Percentiles rank a stretch among this genome's conserved stretches.
Conservation (phyloP, 331 rosid genomes). For the Quercus phellos region DNA sequence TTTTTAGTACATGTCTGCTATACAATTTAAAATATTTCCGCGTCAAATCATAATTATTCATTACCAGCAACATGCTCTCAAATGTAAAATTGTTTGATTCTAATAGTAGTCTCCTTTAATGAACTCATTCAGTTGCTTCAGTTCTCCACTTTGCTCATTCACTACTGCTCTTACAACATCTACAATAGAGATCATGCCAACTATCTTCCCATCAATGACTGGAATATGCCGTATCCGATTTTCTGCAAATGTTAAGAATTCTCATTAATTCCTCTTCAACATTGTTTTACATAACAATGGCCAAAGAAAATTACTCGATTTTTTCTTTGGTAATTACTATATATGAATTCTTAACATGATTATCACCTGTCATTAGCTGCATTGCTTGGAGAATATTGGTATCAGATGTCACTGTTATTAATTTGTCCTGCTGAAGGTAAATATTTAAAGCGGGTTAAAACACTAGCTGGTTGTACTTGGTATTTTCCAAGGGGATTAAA, state of each 20-base stretch:
- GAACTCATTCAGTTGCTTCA: slow-evolving; percentile 56
- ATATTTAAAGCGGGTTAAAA: background rate
- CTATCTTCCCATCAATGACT: slow-evolving; percentile 75
- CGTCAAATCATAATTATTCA: background rate
- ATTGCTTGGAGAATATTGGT: slow-evolving; percentile 83
- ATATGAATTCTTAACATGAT: background rate
- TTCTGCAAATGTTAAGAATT: slow-evolving; percentile 30
- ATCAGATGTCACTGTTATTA: slow-evolving; percentile 71
- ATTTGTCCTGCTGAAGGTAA: slow-evolving; percentile 40
- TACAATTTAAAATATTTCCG: background rate
- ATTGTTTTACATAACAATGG: background rate
- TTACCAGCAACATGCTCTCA: background rate
- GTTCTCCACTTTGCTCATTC: slow-evolving; percentile 72
- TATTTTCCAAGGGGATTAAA: background rate
- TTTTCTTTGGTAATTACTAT: slow-evolving; percentile 6
- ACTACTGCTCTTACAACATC: slow-evolving; percentile 77
- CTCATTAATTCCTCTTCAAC: background rate
- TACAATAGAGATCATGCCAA: slow-evolving; percentile 84
- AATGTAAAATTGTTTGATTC: background rate
- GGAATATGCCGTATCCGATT: slow-evolving; percentile 72
- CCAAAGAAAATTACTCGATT: background rate
- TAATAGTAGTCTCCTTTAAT: slow-evolving; percentile 68
- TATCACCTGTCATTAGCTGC: slow-evolving; percentile 83
- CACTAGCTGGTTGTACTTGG: too few species aligned
- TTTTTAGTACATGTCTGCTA: background rate